A percentile compares a stretch with the other conserved stretches of the same genome.
These are phyloP conservation scores for Xylariomycetidae sp. DNA, from an alignment of 2,329 filamentous ascomycete genomes.

Conservation along the genomic window DNA sequence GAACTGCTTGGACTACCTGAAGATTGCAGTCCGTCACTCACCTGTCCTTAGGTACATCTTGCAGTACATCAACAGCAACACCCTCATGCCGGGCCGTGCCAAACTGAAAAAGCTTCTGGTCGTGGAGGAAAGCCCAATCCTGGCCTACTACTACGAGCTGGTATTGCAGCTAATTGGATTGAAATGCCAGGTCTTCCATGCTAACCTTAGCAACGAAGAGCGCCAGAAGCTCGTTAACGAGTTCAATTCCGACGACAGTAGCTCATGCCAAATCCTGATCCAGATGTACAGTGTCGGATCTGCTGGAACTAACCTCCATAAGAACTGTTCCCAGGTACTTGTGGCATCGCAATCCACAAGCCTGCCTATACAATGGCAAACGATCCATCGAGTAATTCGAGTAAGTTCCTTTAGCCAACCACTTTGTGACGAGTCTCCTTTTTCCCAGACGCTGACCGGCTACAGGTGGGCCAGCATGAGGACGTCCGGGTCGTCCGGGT, in stretches of 20 bases:
- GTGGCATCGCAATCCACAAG: slow-evolving; percentile 22
- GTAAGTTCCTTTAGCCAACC: slow-evolving; percentile 16
- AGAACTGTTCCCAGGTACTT: slow-evolving; percentile 21
- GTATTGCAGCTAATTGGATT: slow-evolving; percentile 23
- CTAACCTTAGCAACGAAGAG: slow-evolving; percentile 12
- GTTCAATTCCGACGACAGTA: slow-evolving; percentile 15
- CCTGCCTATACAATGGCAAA: slow-evolving; percentile 19
- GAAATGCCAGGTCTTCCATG: slow-evolving; percentile 20
- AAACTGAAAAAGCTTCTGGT: slow-evolving; percentile 24
- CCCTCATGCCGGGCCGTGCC: slow-evolving; percentile 8
- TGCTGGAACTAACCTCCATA: slow-evolving; percentile 23
- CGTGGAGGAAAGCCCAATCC: slow-evolving; percentile 17
- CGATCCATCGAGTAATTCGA: slow-evolving; percentile 24
- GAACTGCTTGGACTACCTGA: slow-evolving; percentile 17
- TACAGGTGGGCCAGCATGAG: slow-evolving; percentile 20
- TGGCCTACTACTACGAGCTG: slow-evolving; percentile 26
- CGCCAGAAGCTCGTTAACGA: slow-evolving; percentile 18
- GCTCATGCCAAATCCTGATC: slow-evolving; percentile 24
- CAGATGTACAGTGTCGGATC: slow-evolving; percentile 25
- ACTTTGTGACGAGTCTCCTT: too few species aligned
- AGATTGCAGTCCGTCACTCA: slow-evolving; percentile 17
- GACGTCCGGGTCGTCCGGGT: slow-evolving; percentile 20
- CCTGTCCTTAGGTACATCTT: slow-evolving; percentile 23
- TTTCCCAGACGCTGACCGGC: slow-evolving; percentile 8
- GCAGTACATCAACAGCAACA: slow-evolving; percentile 17